A percentile compares a stretch with the other conserved stretches of the same genome.
Evolutionary conservation across 805 yeast species (phyloP).

Genomic region (Ogataea parapolymorpha): DNA sequence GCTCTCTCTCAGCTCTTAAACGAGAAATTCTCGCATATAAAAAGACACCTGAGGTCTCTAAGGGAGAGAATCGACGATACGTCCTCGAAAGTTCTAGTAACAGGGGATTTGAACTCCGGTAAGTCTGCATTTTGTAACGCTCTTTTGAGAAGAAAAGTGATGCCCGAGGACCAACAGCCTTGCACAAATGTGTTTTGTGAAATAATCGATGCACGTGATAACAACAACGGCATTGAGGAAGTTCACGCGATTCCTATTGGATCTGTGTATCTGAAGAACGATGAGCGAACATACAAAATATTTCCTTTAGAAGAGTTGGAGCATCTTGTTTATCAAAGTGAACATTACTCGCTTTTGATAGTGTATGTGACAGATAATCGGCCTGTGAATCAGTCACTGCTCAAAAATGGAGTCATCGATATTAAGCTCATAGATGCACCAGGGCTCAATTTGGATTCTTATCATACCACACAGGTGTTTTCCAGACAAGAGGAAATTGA

Average conservation of each 20-base stretch:
- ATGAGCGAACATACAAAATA: conserved; percentile 63
- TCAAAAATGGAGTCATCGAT: conserved; percentile 88
- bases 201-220: conserved; percentile 78
- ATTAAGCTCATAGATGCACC: conserved; percentile 95
- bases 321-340: conserved; percentile 69
- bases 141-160: conserved; percentile 63
- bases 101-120: conserved; percentile 97
- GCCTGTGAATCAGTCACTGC: conserved; percentile 60
- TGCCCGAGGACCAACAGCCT: conserved; percentile 98
- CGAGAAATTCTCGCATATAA: conserved; percentile 60
- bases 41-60: conserved; percentile 65
- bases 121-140: conserved; percentile 96
- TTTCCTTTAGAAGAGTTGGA: conserved; percentile 55
- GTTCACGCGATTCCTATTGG: conserved; percentile 85
- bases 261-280: conserved; percentile 45
- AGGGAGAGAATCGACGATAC: conserved; percentile 87
- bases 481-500: conserved; percentile 97
- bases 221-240: conserved; percentile 67
- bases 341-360: conserved; percentile 66
- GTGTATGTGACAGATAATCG: conserved; percentile 81
- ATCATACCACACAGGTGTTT: conserved; percentile 91
- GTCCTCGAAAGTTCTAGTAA: conserved; percentile 88
- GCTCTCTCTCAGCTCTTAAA: conserved; percentile 69
- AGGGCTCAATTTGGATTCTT: conserved; percentile 88
- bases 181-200: conserved; percentile 96